phyloP scores from a whole-genome alignment of 371 early-diverging fungal species.

The Sporodiniella umbellata region DNA sequence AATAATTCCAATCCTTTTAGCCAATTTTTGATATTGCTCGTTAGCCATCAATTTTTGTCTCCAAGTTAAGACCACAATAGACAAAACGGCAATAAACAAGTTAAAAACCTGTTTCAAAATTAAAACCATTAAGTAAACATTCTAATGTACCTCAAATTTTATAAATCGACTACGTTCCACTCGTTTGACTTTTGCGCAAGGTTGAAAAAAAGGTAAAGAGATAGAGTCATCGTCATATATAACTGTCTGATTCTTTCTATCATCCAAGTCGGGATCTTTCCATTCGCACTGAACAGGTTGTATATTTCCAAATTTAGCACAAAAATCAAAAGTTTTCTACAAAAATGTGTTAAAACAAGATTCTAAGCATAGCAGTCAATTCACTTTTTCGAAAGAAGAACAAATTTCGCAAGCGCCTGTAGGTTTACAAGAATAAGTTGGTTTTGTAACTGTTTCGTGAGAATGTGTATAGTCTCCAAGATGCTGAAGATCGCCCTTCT shows the following conservation, averaged over 20 bases:
- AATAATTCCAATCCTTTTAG: constrained; percentile 42
- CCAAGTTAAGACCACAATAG: constrained; percentile 35
- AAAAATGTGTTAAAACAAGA: background rate
- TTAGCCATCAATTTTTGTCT: constrained; percentile 38
- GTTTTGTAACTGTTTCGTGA: constrained; percentile 35
- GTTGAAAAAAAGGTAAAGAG: constrained; percentile 34
- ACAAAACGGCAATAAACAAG: constrained; percentile 25
- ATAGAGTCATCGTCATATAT: constrained; percentile 38
- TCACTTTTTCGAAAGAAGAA: constrained; percentile 41
- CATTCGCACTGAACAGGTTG: constrained; percentile 43
- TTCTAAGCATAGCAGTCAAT: background rate
- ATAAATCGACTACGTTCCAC: constrained; percentile 32
- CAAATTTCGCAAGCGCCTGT: constrained; percentile 46
- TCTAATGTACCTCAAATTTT: constrained; percentile 45
- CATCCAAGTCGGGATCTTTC: constrained; percentile 39
- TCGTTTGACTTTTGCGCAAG: constrained; percentile 38
- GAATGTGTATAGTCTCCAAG: constrained; percentile 48
- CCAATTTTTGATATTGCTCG: constrained; percentile 41
- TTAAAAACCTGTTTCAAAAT: constrained; percentile 38
- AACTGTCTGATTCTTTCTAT: constrained; percentile 26
- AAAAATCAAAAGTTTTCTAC: constrained; percentile 45
- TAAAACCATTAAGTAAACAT: too few relatives aligned
- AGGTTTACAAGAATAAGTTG: constrained; percentile 37
- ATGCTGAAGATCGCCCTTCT: constrained; percentile 1
- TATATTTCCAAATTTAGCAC: constrained; percentile 43